Base-by-base conservation (phyloP, 371 early-diverging fungal species). In the Globomyces sp. region DNA sequence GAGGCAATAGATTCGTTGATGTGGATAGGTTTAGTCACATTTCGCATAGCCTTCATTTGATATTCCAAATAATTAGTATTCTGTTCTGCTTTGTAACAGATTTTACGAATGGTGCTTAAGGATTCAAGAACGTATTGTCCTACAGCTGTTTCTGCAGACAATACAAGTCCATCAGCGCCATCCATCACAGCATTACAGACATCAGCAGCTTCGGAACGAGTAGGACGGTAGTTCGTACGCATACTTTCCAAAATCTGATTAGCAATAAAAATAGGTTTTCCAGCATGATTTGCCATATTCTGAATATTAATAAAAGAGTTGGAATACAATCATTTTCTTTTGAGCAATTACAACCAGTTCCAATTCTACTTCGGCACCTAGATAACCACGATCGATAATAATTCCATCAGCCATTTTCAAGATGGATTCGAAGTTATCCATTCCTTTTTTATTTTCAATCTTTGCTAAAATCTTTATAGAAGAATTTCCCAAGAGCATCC, bases 1-100 rank as follows among this genome's bases (percentile, higher is more conserved):
- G 88, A 90, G 41, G 96, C 96, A 39, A 97, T 93, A 6, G 95
- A 89, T 75, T 98, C 99, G 46, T 94, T 89, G 39, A 90, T 91
- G 61, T 84, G 82, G 50, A 92, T 87, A 8, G 97, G 82, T 53
- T 79, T 74, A 48, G 90, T 88, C 40, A 92, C 81, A 11, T 81
- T 75, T 51, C 93, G 87, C 63, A 96, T 85, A 66, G 72, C 73
- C 59, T 77, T 78, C 57, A 71, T 66, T 58, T 75, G 74, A 58
- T 72, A 77, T 66, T 80, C 80, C 34, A 73, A 46, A 71, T 80
- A 82, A 74, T 82, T 80, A 69, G 74, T 78, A 70, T 74, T 73
- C 50, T 72, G 67, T 71, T 82, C 83, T 39, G 80, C 80, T 44
- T 72, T 69, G 57, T 68, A 58, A 43, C 76, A 74, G 48, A 82